phyloP scores from a whole-genome alignment of 1,284 basidiomycete species.

The Austroboletus niveus region DNA sequence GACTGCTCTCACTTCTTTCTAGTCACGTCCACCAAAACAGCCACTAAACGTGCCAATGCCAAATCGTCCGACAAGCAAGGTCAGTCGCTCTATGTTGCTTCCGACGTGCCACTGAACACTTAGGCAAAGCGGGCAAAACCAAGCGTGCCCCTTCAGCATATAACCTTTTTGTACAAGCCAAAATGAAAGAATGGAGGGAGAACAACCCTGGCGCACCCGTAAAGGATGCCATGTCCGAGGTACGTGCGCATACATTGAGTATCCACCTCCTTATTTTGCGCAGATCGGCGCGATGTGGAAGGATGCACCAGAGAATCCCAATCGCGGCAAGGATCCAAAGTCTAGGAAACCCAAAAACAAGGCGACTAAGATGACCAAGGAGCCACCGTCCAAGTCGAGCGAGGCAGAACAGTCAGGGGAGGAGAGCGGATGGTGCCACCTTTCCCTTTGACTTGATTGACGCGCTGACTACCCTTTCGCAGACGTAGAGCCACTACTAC shows the following conservation, averaged over 20 bases:
- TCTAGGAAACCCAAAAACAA: constrained; percentile 39
- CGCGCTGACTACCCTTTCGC: background rate
- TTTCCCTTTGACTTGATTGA: background rate
- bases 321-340: constrained; percentile 48
- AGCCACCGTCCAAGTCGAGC: constrained; percentile 21
- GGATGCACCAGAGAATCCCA: constrained; percentile 58
- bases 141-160: constrained; percentile 56
- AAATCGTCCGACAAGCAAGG: constrained; percentile 36
- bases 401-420: constrained; percentile 26
- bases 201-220: constrained; percentile 46
- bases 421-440: constrained; percentile 19
- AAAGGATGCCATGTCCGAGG: constrained; percentile 54
- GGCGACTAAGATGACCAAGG: constrained; percentile 17
- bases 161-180: constrained; percentile 50
- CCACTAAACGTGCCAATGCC: constrained; percentile 48
- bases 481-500: background rate
- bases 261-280: constrained; percentile 10
- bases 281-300: constrained; percentile 56
- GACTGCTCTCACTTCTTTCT: constrained; percentile 1
- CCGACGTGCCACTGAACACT: background rate
- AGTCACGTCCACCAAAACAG: constrained; percentile 51
- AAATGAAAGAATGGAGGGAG: constrained; percentile 54
- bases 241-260: constrained; percentile 26
- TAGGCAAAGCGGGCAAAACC: constrained; percentile 42
- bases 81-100: constrained; percentile 6